phyloP scores from a whole-genome alignment of 2,329 filamentous ascomycete genomes.

The Tricladium varicosporioides region DNA sequence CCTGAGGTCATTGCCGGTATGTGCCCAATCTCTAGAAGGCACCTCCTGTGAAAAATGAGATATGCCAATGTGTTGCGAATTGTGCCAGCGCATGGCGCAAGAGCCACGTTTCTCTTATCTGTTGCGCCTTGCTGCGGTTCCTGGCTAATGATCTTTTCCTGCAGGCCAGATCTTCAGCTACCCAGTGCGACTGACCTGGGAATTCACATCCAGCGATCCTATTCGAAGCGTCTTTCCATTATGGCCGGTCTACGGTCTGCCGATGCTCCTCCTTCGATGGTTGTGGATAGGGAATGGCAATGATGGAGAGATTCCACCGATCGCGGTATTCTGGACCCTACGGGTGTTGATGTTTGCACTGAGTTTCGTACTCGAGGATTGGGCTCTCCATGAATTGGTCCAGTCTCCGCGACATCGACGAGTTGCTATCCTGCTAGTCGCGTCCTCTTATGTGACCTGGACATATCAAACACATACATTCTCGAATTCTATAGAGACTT shows the following conservation, averaged over 20 bases:
- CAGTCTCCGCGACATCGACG: constrained; percentile 69
- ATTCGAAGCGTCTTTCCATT: constrained; percentile 95
- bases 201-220: constrained; percentile 84
- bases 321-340: constrained; percentile 84
- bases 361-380: constrained; percentile 96
- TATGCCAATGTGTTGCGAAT: no score
- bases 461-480: constrained; percentile 98
- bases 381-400: constrained; percentile 91
- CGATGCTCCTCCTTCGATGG: constrained; percentile 91
- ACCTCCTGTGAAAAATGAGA: no score
- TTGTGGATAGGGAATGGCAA: constrained; percentile 82
- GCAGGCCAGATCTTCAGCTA: constrained; percentile 90
- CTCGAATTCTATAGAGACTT: constrained; percentile 93
- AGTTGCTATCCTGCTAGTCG: constrained; percentile 77
- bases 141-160: constrained; percentile 13
- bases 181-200: constrained; percentile 88
- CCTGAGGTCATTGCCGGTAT: constrained; percentile 93
- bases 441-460: constrained; percentile 98
- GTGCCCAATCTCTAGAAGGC: constrained; percentile 28
- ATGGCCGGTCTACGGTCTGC: constrained; percentile 92
- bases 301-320: constrained; percentile 75
- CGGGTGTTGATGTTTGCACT: constrained; percentile 88
- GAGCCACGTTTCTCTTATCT: constrained; percentile 4
- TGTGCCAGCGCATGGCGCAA: not conserved
- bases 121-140: not conserved